phyloP scores from a whole-genome alignment of 305 asterid genomes.

The Fraxinus nigra region DNA sequence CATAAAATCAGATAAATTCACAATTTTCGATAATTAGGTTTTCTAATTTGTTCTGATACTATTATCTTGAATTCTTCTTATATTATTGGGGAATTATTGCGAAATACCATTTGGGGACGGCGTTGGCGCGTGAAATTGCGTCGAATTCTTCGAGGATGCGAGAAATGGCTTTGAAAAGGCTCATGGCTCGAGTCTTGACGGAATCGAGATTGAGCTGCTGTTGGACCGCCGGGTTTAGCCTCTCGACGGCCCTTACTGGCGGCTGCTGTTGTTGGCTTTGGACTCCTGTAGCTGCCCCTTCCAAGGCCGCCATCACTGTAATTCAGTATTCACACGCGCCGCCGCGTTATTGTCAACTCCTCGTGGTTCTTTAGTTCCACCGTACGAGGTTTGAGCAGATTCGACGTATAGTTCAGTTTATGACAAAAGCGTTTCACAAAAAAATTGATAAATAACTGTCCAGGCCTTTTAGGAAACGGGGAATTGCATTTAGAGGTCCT shows the following conservation, averaged over 20 bases:
- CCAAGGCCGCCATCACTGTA: constrained; percentile 38
- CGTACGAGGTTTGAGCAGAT: background rate
- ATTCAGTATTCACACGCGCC: background rate
- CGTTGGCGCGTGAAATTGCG: constrained; percentile 64
- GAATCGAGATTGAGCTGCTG: constrained; percentile 94
- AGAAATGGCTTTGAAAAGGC: constrained; percentile 84
- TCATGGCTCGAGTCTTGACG: constrained; percentile 88
- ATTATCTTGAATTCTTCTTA: background rate
- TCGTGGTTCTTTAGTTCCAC: background rate
- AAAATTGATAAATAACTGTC: background rate
- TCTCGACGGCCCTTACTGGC: constrained; percentile 63
- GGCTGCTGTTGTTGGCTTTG: constrained; percentile 48
- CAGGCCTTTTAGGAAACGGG: background rate
- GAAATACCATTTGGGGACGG: constrained; percentile 73
- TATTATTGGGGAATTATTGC: background rate
- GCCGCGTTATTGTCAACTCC: background rate
- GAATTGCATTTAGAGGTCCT: background rate
- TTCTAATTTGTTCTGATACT: background rate
- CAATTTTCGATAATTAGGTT: background rate
- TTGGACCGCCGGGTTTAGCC: constrained; percentile 78
- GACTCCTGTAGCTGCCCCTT: constrained; percentile 42
- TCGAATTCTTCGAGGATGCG: constrained; percentile 91
- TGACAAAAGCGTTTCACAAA: background rate
- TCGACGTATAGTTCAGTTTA: background rate
- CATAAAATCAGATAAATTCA: background rate